Percentiles rank a stretch among this genome's conserved stretches.
These are phyloP conservation scores for Apiotrichum mycotoxinovorans DNA, from an alignment of 1,284 basidiomycete species.

Conservation along the genomic window DNA sequence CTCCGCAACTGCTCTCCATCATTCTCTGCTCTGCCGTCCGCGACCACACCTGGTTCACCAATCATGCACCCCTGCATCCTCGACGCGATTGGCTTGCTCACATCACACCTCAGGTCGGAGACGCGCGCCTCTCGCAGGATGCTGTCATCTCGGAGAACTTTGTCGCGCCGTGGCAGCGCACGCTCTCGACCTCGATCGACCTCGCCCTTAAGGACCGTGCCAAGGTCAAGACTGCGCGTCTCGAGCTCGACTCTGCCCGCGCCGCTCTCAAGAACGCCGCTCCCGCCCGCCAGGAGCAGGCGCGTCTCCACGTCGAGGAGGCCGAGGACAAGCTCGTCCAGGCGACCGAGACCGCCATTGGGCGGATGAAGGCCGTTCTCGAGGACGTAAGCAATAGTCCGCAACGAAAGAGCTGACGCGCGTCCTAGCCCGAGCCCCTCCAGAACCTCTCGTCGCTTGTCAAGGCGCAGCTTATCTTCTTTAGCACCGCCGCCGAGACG, in stretches of 20 bases:
- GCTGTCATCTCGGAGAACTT: conserved; percentile 68
- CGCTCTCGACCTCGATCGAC: conserved; percentile 71
- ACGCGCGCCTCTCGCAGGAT: conserved; percentile 80
- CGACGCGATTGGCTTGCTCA: conserved; percentile 1
- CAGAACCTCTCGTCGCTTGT: conserved; percentile 88
- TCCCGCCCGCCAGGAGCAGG: conserved; percentile 78
- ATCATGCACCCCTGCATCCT: no score
- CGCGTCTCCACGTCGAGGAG: conserved; percentile 79
- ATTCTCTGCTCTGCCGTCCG: no score
- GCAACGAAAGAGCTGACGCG: background rate
- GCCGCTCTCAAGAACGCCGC: conserved; percentile 64
- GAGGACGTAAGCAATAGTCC: conserved; percentile 72
- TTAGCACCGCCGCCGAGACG: conserved; percentile 78
- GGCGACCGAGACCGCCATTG: conserved; percentile 96
- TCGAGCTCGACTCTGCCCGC: conserved; percentile 72
- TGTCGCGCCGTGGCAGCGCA: conserved; percentile 87
- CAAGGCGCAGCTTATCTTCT: conserved; percentile 84
- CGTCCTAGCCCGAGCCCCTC: conserved; percentile 86
- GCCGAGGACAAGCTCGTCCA: conserved; percentile 94
- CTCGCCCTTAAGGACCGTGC: conserved; percentile 86
- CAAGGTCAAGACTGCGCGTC: conserved; percentile 76
- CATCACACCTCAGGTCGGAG: conserved; percentile 59
- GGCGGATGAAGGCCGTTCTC: conserved; percentile 94
- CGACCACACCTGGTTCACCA: no score
- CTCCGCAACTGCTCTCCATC: no score